These are phyloP conservation scores for Penicillium olsonii DNA, from an alignment of 2,329 filamentous ascomycete genomes.

Conservation along the genomic window DNA sequence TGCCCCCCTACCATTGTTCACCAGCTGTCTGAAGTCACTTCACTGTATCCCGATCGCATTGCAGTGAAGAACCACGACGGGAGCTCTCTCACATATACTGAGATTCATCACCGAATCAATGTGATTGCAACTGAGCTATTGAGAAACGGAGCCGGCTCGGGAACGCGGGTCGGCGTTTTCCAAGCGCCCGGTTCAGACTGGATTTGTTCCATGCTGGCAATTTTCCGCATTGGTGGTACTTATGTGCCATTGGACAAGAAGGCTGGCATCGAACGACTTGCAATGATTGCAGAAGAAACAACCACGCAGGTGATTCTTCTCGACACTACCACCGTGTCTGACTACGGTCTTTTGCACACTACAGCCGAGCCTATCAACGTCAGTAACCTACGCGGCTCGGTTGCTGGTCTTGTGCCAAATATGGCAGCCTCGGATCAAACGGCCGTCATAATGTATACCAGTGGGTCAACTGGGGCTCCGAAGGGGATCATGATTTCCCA, in stretches of 20 bases:
- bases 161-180: conserved; percentile 42
- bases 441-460: conserved; percentile 23
- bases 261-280: conserved; percentile 25
- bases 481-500: conserved; percentile 19
- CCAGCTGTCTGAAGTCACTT: conserved; percentile 39
- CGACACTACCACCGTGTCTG: conserved; percentile 8
- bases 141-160: conserved; percentile 13
- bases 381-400: not conserved
- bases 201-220: conserved; percentile 35
- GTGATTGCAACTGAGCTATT: conserved; percentile 36
- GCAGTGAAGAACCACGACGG: conserved; percentile 34
- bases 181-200: conserved; percentile 35
- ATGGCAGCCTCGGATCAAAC: conserved; percentile 6
- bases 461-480: conserved; percentile 23
- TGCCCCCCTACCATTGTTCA: conserved; percentile 40
- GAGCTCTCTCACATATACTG: conserved; percentile 37
- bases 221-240: conserved; percentile 31
- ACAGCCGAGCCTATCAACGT: conserved; percentile 9
- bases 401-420: not conserved
- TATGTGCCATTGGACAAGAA: conserved; percentile 39
- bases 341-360: conserved; percentile 6
- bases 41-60: conserved; percentile 13
- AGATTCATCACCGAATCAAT: conserved; percentile 36
- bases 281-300: conserved; percentile 20
- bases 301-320: conserved; percentile 9